phyloP scores from a whole-genome alignment of 805 yeast species.

The Tetrapisispora nanseiensis region DNA sequence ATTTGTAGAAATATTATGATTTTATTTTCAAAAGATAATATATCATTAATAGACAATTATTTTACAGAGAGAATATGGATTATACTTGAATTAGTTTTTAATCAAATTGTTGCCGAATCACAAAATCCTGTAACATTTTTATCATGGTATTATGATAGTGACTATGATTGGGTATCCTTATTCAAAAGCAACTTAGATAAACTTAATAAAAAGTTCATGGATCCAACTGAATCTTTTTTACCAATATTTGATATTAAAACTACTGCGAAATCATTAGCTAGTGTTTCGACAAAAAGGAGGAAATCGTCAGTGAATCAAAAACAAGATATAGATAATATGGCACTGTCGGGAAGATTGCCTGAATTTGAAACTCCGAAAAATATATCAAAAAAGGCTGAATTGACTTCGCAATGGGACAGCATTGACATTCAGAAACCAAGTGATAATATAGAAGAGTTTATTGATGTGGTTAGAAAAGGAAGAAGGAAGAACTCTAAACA shows the following conservation, averaged over 20 bases:
- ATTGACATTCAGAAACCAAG: constrained; percentile 3
- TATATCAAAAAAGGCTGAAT: not conserved
- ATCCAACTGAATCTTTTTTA: constrained; percentile 26
- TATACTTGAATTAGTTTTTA: constrained; percentile 12
- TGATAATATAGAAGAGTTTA: constrained; percentile 12
- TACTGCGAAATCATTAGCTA: not conserved
- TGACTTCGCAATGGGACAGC: constrained; percentile 1
- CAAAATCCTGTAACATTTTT: not conserved
- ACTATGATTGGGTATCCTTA: constrained; percentile 23
- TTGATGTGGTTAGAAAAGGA: constrained; percentile 12
- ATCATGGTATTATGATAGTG: constrained; percentile 27
- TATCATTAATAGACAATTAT: constrained; percentile 27
- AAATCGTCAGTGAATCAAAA: not conserved
- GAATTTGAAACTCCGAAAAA: constrained; percentile 1
- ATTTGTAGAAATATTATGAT: constrained; percentile 56
- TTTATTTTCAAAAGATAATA: constrained; percentile 42
- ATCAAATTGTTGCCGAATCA: constrained; percentile 1
- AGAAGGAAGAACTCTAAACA: constrained; percentile 10
- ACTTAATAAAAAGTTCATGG: constrained; percentile 36
- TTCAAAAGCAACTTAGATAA: constrained; percentile 30
- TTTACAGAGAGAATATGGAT: constrained; percentile 19
- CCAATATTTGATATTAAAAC: constrained; percentile 14
- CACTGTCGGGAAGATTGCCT: constrained; percentile 7
- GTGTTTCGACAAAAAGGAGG: constrained; percentile 4
- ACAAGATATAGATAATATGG: not conserved